Conservation (phyloP, 2,329 filamentous ascomycete species). For the Hypocreales sp. region DNA sequence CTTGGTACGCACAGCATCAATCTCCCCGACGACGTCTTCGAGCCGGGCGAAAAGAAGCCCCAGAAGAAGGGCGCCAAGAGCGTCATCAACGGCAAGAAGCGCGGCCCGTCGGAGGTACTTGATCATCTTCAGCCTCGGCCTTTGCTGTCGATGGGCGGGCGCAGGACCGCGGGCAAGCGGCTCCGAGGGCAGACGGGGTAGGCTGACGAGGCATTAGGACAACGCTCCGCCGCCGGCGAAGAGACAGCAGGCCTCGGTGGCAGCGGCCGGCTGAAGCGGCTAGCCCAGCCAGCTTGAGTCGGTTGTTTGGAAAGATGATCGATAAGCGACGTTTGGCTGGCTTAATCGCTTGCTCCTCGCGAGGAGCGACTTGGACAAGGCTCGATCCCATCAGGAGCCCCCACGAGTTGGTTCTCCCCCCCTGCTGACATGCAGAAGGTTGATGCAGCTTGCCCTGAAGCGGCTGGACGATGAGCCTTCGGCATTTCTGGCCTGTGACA, state of each 20-base stretch:
- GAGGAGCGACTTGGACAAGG: constrained; percentile 6
- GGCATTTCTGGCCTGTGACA: not conserved
- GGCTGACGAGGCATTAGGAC: constrained; percentile 18
- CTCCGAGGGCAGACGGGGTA: constrained; percentile 2
- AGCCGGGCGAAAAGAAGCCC: constrained; percentile 60
- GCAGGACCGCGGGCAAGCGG: constrained; percentile 1
- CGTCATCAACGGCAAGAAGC: constrained; percentile 28
- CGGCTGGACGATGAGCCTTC: not conserved
- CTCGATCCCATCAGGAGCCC: constrained; percentile 5
- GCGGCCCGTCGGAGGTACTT: constrained; percentile 30
- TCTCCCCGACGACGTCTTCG: constrained; percentile 81
- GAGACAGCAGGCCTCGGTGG: constrained; percentile 24
- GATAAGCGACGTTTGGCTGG: constrained; percentile 3
- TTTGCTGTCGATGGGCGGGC: constrained; percentile 2
- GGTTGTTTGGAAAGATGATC: constrained; percentile 4
- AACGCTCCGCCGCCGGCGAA: constrained; percentile 21
- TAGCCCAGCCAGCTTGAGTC: not conserved
- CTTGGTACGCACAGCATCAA: constrained; percentile 66
- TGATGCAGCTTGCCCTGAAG: constrained; percentile 3
- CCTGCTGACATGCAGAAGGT: constrained; percentile 9
- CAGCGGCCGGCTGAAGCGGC: constrained; percentile 17
- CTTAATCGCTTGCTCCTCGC: constrained; percentile 1
- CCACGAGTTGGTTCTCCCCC: constrained; percentile 2
- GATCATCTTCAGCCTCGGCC: constrained; percentile 7
- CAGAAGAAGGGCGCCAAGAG: constrained; percentile 35